Evolutionary conservation across 257 asterid species (phyloP).

Genomic region (Solanum sparsipilum): DNA sequence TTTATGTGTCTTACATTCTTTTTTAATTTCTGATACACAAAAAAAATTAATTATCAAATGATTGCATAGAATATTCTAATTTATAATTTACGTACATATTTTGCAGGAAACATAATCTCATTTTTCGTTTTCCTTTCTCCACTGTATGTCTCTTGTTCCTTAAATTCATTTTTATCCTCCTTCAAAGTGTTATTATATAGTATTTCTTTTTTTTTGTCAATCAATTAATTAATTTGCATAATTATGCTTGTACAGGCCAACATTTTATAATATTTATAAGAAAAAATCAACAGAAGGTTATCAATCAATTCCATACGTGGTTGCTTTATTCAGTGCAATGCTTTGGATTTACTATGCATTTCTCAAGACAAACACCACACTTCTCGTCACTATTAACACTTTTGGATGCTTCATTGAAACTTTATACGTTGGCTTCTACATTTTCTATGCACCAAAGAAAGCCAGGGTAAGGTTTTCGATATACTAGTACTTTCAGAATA

Average conservation of each 20-base stretch:
- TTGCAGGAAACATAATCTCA: conserved; percentile 33
- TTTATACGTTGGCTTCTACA: conserved; percentile 25
- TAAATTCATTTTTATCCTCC: not conserved
- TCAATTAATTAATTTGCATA: not conserved
- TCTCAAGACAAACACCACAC: conserved; percentile 34
- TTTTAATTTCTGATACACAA: not conserved
- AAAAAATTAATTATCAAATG: not conserved
- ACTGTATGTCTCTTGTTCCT: conserved; percentile 13
- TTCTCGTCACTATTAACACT: conserved; percentile 44
- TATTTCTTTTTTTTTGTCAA: not conserved
- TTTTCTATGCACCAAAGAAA: conserved; percentile 25
- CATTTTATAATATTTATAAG: conserved; percentile 28
- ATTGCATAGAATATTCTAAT: not conserved
- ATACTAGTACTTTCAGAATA: not conserved
- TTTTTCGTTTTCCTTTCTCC: conserved; percentile 43
- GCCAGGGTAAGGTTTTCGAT: conserved; percentile 16
- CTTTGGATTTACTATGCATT: conserved; percentile 44
- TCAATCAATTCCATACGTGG: conserved; percentile 32
- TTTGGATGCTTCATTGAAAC: conserved; percentile 36
- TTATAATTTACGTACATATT: not conserved
- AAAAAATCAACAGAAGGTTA: conserved; percentile 37
- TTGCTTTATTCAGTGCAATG: conserved; percentile 33
- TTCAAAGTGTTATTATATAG: not conserved
- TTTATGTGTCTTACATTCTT: not conserved
- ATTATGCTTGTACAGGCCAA: conserved; percentile 22